Evolutionary conservation across 208 protist species (phyloP).

Genomic region (Crithidia fasciculata): DNA sequence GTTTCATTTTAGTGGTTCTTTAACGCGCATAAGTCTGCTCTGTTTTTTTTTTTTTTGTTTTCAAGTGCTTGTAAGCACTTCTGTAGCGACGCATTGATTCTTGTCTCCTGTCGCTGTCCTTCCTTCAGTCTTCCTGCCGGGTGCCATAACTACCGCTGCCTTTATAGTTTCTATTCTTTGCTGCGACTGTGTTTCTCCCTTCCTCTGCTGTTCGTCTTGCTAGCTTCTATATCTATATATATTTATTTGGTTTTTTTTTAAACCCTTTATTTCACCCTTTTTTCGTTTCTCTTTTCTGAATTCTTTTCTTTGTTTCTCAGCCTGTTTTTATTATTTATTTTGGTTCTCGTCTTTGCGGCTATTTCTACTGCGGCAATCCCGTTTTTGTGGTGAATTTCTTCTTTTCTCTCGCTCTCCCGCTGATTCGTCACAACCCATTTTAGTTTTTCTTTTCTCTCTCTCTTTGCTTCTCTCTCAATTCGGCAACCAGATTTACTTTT

Average conservation of each 20-base stretch:
- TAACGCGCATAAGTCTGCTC: too few relatives aligned
- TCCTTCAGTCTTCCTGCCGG: neutral
- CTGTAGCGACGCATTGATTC: neutral
- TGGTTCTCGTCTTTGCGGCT: neutral
- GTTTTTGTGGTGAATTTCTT: neutral
- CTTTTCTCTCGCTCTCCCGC: neutral
- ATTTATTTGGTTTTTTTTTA: neutral
- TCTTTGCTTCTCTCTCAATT: slow-evolving; percentile 11
- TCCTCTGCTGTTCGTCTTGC: neutral
- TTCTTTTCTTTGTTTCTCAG: too few relatives aligned
- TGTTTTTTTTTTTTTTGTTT: neutral
- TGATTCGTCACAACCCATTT: neutral
- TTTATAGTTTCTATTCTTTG: neutral
- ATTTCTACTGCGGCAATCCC: neutral
- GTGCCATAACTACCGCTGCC: neutral
- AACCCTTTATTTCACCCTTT: too few relatives aligned
- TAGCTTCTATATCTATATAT: neutral
- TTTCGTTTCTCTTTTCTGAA: too few relatives aligned
- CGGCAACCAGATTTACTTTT: neutral
- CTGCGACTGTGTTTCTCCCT: neutral
- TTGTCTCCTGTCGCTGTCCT: neutral
- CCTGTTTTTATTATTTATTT: too few relatives aligned
- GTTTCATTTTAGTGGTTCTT: neutral
- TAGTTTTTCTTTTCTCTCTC: slow-evolving; percentile 19
- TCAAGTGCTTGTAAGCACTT: neutral